Evolutionary conservation across 306 rosid genomes (phyloP), one percentile per base, ranked within the genome.

Genomic region (Acacia crassicarpa): DNA sequence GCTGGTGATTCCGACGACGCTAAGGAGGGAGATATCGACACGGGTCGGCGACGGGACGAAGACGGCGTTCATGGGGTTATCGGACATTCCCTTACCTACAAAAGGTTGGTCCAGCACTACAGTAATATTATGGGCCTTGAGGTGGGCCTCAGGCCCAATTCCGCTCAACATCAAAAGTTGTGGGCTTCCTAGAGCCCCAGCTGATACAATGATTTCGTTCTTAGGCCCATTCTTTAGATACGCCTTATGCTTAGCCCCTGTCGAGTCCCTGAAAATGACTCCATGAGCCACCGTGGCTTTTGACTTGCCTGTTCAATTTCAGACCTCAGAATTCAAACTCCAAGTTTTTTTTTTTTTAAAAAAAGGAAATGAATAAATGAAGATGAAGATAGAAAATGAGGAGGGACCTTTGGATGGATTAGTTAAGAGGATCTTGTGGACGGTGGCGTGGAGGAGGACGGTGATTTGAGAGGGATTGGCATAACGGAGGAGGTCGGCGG

Each of bases 161-260:
- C 97, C 97, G 81, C 97, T 92, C 72, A 92, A 45, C 94, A 89
- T 92, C 0, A 90, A 51, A 30, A 92, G 84, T 33, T 94, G 97
- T 78, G 98, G 98, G 88, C 98, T 94, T 76, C 97, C 98, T 6
- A 94, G 84, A 4, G 97, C 93, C 9, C 98, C 98, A 0, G 94
- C 84, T 13, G 98, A 89, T 15, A 90, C 38, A 0, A 90, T 87
- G 13, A 94, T 83, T 87, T 91, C 98, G 19, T 35, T 88, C n/a
- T 2, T 73, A 0, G 77, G 30, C 76, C 85, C 84, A 0, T 6
- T 43, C 27, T 72, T 89, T 0, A 92, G 88, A 74, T 88, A 90
- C 2, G 97, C 93, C 70, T n/a, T 84, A 82, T 90, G 97, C 13
- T 5, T 82, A 5, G 0, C 66, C 2, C 94, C 93, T 0, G 9